Evolutionary conservation across 495 filamentous ascomycete species (phyloP), one percentile per base, ranked within the genome.

Genomic region (Daldinia decipiens): DNA sequence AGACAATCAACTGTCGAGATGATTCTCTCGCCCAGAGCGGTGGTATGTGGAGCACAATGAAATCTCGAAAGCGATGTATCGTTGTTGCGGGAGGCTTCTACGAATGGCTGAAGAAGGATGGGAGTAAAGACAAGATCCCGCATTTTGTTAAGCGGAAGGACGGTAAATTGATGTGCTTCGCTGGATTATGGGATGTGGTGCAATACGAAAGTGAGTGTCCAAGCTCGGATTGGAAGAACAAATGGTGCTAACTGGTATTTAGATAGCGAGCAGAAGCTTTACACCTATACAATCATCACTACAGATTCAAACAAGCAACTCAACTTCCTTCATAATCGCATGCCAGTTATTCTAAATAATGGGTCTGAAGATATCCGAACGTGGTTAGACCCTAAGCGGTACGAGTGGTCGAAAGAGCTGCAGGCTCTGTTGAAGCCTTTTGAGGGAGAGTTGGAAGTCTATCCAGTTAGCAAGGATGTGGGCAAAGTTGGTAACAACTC

Each of bases 401-500:
- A 80, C 7, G 87, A 87, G 52, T 98, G 95, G 95, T 90, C 86
- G 19, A 86, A 84, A 56, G 91, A 95, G 21, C 80, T 99, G 34
- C 93, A 97, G 74, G 81, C 78, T 2, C 79, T 95, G 9, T 76
- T 98, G 27, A 89, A 86, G 72, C 94, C 95, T 0, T 98, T 88
- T 67, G 78, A 85, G 27, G 92, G 92, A 0, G 92, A 93, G 62
- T 79, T 99, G 31, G 94, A 96, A 45, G 88, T 90, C 29, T 98
- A 97, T 76, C 86, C 90, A 13, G 95, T 99, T 2, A 87, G 85
- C 51, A 92, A 92, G 76, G 94, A 95, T 12, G 95, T 99, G 0
- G 94, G 94, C 0, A 98, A 97, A 80, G 95, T 97, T 1, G 94
- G 95, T n/a, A 97, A 97, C 68, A 92, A 97, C 76, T 93, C 90